Evolutionary conservation across 2,329 filamentous ascomycete species (phyloP).

Genomic region (Epichloe scottii): DNA sequence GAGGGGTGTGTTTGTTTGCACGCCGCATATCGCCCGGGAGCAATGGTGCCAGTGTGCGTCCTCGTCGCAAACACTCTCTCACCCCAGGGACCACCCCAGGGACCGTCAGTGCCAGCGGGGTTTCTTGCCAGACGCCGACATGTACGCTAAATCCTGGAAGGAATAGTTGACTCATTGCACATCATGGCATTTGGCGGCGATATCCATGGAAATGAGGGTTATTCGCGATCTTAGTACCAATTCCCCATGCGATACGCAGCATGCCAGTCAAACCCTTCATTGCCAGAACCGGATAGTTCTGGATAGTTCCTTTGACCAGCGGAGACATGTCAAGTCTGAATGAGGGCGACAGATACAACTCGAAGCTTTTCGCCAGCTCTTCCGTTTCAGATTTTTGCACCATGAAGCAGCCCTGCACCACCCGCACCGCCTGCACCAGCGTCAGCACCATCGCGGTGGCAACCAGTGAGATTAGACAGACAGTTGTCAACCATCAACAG

Average conservation of each 20-base stretch:
- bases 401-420: too few relatives aligned
- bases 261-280: not conserved
- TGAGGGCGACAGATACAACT: too few relatives aligned
- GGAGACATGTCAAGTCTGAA: too few relatives aligned
- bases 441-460: too few relatives aligned
- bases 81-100: not conserved
- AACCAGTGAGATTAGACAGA: not conserved
- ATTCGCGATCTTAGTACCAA: not conserved
- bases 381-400: too few relatives aligned
- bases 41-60: too few relatives aligned
- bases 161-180: not conserved
- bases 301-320: not conserved
- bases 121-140: not conserved
- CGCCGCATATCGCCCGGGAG: too few relatives aligned
- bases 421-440: too few relatives aligned
- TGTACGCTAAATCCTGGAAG: not conserved
- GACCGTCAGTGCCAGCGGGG: not conserved
- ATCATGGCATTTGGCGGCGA: constrained; percentile 1
- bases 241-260: not conserved
- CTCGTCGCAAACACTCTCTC: too few relatives aligned
- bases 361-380: too few relatives aligned
- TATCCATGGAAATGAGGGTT: not conserved
- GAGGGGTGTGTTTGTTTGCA: too few relatives aligned
- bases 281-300: not conserved
- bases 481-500: not conserved